Percentiles rank a stretch among this genome's conserved stretches.
These are phyloP conservation scores for Albifimbria verrucaria DNA, from an alignment of 2,329 filamentous ascomycete genomes.

Conservation along the genomic window DNA sequence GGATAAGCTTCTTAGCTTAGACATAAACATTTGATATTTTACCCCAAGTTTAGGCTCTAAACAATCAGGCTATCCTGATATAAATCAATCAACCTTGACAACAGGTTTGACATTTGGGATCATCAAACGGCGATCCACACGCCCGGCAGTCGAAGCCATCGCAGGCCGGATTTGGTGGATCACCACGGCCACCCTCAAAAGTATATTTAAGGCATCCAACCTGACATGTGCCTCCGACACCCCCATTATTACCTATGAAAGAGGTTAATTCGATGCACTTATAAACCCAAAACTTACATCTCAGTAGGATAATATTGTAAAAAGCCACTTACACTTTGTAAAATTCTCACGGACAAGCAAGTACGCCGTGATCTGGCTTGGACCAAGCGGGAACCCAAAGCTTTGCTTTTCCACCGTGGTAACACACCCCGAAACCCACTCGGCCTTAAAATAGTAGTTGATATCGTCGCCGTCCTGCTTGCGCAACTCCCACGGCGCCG, in stretches of 20 bases:
- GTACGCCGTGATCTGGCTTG: constrained; percentile 14
- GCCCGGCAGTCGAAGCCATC: not conserved
- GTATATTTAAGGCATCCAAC: constrained; percentile 8
- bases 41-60: too few relatives aligned
- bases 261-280: not conserved
- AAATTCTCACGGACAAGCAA: constrained; percentile 15
- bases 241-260: constrained; percentile 5
- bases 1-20: too few relatives aligned
- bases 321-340: constrained; percentile 16
- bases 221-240: constrained; percentile 6
- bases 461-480: constrained; percentile 9
- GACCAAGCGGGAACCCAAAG: constrained; percentile 14
- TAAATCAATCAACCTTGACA: not conserved
- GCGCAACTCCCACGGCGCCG: constrained; percentile 1
- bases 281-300: not conserved
- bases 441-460: constrained; percentile 12
- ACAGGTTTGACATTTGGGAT: not conserved
- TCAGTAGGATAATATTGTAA: too few relatives aligned
- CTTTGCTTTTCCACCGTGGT: constrained; percentile 10
- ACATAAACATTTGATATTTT: too few relatives aligned
- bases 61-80: too few relatives aligned
- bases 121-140: not conserved
- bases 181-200: not conserved
- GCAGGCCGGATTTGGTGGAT: not conserved
- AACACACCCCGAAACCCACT: constrained; percentile 15